Base-by-base conservation (phyloP, 768 basidiomycete species). In the Suillus hirtellus region DNA sequence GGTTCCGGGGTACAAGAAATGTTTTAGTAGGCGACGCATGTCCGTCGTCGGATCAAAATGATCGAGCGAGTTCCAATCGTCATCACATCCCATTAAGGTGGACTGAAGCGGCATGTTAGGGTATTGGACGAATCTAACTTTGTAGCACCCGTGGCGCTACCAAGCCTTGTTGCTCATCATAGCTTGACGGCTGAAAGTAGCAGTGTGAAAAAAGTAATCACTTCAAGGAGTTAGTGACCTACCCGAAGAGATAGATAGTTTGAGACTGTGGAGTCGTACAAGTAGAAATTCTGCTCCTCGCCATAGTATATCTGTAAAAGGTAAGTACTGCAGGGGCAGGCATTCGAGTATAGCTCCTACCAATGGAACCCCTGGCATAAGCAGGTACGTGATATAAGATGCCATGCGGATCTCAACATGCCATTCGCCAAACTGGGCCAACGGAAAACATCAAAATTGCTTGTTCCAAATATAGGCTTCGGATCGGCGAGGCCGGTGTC, bases 201-300 rank as follows among this genome's bases (percentile, higher is more conserved):
- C 47, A 43, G 47, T 17, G 37, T 61, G 7, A n/a, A 53, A 62
- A 21, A 4, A 63, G 19, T 21, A 59, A 53, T 43, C 21, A 58
- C 52, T 52, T 63, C 15, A 60, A 56, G 46, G n/a, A 19, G 35
- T 38, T 19, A 50, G 17, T 50, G 31, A 69, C 85, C 66, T 71
- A 90, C 90, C 90, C 92, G 68, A 89, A 95, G 61, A 97, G 87
- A 78, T 97, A 97, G 87, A 78, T 97, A 97, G 76, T 97, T 97
- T 70, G 86, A 79, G 1, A 95, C 95, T 19, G 87, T 86, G 59
- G 91, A 92, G 70, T 97, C 95, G 65, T 82, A 93, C 2, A 93
- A 67, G 71, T 96, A 97, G 73, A 97, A 87, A 63, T 87, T 86
- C 71, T 97, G 95, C 72, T 97, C 95, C 73, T 97, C 95, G 37